Conservation (phyloP, 208 protist species). For the Trypanosoma rangeli region DNA sequence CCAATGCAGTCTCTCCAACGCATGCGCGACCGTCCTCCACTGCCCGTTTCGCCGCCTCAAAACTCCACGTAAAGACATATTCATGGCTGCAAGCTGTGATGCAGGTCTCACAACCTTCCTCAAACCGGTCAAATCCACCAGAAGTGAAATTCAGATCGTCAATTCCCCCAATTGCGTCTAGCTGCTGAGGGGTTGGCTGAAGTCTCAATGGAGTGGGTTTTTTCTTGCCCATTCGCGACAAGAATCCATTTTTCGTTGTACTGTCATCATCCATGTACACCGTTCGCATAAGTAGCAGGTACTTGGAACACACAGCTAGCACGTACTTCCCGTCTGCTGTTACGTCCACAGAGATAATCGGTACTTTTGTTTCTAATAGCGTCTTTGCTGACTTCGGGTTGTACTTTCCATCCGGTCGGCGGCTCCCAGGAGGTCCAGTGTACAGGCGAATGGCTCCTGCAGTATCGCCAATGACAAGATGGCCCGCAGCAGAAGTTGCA, state of each 20-base stretch:
- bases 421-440: conserved; percentile 52
- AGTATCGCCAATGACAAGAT: conserved; percentile 60
- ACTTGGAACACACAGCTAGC: conserved; percentile 42
- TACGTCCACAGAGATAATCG: conserved; percentile 57
- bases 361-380: conserved; percentile 47
- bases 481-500: conserved; percentile 48
- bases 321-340: conserved; percentile 61
- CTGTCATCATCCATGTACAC: conserved; percentile 35
- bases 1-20: conserved; percentile 10
- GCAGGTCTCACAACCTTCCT: conserved; percentile 36
- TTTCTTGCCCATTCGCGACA: conserved; percentile 48
- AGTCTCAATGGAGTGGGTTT: conserved; percentile 52
- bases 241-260: conserved; percentile 40
- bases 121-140: conserved; percentile 48
- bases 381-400: conserved; percentile 66
- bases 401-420: conserved; percentile 37
- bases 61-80: conserved; percentile 57
- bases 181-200: conserved; percentile 43
- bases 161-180: conserved; percentile 41
- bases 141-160: conserved; percentile 38
- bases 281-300: conserved; percentile 52
- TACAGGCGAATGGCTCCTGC: conserved; percentile 63
- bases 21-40: conserved; percentile 39
- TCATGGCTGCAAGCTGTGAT: conserved; percentile 50
- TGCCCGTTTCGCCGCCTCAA: conserved; percentile 38